Percentiles rank a stretch among this genome's conserved stretches.
phyloP scores from a whole-genome alignment of 345 rosid genomes.

The Dovyalis caffra region DNA sequence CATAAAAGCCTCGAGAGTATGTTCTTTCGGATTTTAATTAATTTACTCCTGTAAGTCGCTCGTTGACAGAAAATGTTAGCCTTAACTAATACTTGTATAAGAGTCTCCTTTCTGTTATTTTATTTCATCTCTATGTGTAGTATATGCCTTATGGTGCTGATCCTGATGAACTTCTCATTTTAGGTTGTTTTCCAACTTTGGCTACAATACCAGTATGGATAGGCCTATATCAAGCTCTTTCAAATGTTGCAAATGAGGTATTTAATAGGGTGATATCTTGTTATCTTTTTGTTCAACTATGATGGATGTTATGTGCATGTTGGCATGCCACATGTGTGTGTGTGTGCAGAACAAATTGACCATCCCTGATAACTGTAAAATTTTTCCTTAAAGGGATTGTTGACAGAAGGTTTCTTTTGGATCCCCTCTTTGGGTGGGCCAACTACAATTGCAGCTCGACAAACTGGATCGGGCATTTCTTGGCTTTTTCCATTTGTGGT shows the following conservation, averaged over 20 bases:
- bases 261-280: neutral
- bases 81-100: neutral
- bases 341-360: neutral
- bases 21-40: too few species aligned
- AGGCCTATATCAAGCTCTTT: constrained; percentile 98
- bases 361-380: constrained; percentile 16
- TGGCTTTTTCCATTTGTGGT: constrained; percentile 99
- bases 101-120: neutral
- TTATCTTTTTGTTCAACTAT: constrained; percentile 7
- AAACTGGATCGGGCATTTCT: constrained; percentile 93
- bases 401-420: constrained; percentile 99
- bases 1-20: too few species aligned
- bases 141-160: constrained; percentile 14
- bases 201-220: constrained; percentile 86
- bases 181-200: constrained; percentile 84
- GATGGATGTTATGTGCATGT: neutral
- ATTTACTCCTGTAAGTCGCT: too few species aligned
- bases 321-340: neutral
- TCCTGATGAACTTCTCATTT: constrained; percentile 19
- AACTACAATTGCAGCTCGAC: constrained; percentile 93
- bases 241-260: constrained; percentile 94
- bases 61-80: too few species aligned
- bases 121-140: neutral
- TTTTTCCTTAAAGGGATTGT: constrained; percentile 54
- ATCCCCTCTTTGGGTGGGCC: constrained; percentile 97